phyloP scores from a whole-genome alignment of 768 basidiomycete genomes.

The Gymnopilus junonius region DNA sequence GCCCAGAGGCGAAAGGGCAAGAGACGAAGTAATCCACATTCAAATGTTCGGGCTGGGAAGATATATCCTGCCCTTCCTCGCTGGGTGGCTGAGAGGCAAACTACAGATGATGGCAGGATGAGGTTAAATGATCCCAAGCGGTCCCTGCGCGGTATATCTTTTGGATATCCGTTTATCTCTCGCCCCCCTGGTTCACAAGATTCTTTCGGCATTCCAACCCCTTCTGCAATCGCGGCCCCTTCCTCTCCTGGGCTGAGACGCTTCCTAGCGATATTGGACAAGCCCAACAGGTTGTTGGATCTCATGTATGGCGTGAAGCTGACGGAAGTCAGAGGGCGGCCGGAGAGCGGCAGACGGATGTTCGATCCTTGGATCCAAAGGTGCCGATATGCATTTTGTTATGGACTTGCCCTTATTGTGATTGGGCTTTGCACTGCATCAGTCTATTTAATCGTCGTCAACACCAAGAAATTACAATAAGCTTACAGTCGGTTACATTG shows the following conservation, averaged over 20 bases:
- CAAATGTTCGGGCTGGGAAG: conserved; percentile 28
- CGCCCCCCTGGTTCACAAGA: conserved; percentile 41
- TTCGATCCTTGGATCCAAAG: conserved; percentile 65
- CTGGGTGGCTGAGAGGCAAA: conserved; percentile 49
- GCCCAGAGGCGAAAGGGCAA: conserved; percentile 22
- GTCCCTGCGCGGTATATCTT: conserved; percentile 48
- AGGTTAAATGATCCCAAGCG: conserved; percentile 49
- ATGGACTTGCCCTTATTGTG: conserved; percentile 48
- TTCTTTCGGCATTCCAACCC: conserved; percentile 16
- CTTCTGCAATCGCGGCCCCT: not conserved
- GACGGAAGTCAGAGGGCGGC: conserved; percentile 45
- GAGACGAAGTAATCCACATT: conserved; percentile 18
- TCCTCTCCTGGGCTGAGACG: conserved; percentile 17
- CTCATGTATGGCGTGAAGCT: conserved; percentile 48
- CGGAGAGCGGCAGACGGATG: conserved; percentile 51
- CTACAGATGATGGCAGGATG: conserved; percentile 46
- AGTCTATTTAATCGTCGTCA: conserved; percentile 46
- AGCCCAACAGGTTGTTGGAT: conserved; percentile 50
- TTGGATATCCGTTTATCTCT: conserved; percentile 65
- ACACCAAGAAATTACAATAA: conserved; percentile 38
- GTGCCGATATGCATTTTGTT: conserved; percentile 60
- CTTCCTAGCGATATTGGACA: conserved; percentile 38
- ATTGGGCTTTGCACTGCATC: conserved; percentile 43
- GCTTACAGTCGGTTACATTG: not conserved
- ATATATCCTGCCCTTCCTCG: conserved; percentile 40